A percentile compares a stretch with the other conserved stretches of the same genome.
phyloP scores from a whole-genome alignment of 768 basidiomycete species.

The Lactarius trivialis region DNA sequence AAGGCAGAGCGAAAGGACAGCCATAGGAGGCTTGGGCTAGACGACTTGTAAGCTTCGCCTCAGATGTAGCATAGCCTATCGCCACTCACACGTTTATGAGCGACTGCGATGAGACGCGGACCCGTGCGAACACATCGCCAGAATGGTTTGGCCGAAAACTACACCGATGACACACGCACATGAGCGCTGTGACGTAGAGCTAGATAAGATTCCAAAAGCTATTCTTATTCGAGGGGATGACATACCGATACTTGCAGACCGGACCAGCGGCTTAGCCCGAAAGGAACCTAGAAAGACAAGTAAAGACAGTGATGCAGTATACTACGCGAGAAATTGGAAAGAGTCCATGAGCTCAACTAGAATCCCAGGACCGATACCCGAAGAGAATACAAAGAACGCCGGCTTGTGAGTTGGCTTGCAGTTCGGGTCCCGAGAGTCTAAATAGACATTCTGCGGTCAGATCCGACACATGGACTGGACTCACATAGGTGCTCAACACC shows the following conservation, averaged over 20 bases:
- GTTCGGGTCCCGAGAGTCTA: neutral
- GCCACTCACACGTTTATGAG: too few relatives aligned
- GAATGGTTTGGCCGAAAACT: too few relatives aligned
- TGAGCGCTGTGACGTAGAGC: too few relatives aligned
- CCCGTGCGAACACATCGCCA: too few relatives aligned
- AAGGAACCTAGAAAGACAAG: conserved; percentile 1
- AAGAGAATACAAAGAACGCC: neutral
- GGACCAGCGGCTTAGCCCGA: neutral
- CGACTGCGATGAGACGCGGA: too few relatives aligned
- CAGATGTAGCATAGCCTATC: neutral
- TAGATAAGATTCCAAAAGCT: too few relatives aligned
- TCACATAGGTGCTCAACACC: neutral
- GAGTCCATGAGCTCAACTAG: conserved; percentile 15
- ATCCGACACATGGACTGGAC: neutral
- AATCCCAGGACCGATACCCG: neutral
- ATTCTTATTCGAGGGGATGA: neutral
- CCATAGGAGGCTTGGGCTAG: neutral
- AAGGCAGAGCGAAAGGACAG: neutral
- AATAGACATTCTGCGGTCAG: conserved; percentile 6
- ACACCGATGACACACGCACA: too few relatives aligned
- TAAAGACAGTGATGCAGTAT: conserved; percentile 8
- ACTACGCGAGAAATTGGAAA: neutral
- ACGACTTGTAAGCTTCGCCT: neutral
- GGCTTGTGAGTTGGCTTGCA: neutral
- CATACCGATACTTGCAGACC: conserved; percentile 13